Base-by-base conservation (phyloP, 805 yeast genomes). In the Suhomyces kilbournensis region DNA sequence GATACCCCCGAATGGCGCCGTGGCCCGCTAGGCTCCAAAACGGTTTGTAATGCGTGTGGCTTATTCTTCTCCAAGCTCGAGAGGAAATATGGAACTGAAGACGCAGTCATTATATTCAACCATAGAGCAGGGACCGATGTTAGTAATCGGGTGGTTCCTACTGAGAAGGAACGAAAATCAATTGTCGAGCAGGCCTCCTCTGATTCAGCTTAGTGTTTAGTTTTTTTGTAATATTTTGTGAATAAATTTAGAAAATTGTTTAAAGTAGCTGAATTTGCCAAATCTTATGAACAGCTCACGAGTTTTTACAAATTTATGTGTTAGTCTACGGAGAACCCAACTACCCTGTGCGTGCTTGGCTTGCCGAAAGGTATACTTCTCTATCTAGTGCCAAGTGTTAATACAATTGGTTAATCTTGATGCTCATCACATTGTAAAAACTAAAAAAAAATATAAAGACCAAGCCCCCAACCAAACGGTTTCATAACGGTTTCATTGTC, bases 31-130 rank as follows among this genome's bases (percentile, higher is more conserved):
- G 96, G 96, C 0, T 82, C 85, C 4, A 78, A 90, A 60, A 87
- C 93, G 0, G 74, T 91, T 53, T 91, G 97, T 69, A 91, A 91
- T 67, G 97, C 97, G 0, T 92, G 97, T 71, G 97, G 97, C 0
- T 72, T 92, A 46, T 87, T 84, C 60, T 85, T 79, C 62, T 77
- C 86, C 14, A 87, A 87, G 61, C 63, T 87, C 51, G 70, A 77
- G 4, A 84, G 77, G 57, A 78, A 73, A 54, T 66, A 72, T 54
- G 84, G 84, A 1, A 49, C 57, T 3, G 68, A 67, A 4, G 72
- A 62, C 28, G 84, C 84, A 5, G 74, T 69, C 17, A 40, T 26
- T 15, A 45, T 56, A 17, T 56, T 52, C 45, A 23, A 49, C 26
- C 49, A 45, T 43, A 42, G 56, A 20, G 47, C 32, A 9, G 25